These are phyloP conservation scores for Ganoderma lucidum DNA, from an alignment of 1,284 basidiomycete species.

Conservation along the genomic window DNA sequence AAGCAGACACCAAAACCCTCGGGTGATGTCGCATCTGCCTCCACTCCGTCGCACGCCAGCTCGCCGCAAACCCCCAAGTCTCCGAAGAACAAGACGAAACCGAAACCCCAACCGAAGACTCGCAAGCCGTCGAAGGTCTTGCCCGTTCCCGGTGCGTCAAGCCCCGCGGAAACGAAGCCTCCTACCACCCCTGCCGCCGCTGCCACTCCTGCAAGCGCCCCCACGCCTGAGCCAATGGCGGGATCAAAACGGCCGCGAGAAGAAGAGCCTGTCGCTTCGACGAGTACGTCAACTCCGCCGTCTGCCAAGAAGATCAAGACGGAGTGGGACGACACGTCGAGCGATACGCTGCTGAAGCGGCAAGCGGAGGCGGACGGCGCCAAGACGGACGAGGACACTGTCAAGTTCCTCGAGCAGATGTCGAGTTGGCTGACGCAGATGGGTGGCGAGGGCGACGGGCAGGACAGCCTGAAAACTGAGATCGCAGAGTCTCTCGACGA, in stretches of 20 bases:
- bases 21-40: slow-evolving; percentile 23
- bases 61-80: slow-evolving; percentile 52
- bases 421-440: slow-evolving; percentile 62
- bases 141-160: slow-evolving; percentile 23
- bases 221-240: slow-evolving; percentile 35
- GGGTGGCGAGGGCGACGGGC: slow-evolving; percentile 51
- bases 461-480: slow-evolving; percentile 53
- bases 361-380: slow-evolving; percentile 63
- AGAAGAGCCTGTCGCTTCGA: slow-evolving; percentile 53
- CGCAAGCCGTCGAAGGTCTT: slow-evolving; percentile 42
- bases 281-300: slow-evolving; percentile 49
- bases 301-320: slow-evolving; percentile 75
- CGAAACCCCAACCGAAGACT: slow-evolving; percentile 40
- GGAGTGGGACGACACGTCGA: slow-evolving; percentile 70
- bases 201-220: slow-evolving; percentile 39
- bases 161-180: slow-evolving; percentile 38
- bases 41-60: slow-evolving; percentile 53
- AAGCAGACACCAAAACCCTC: slow-evolving; percentile 29
- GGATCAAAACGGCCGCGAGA: slow-evolving; percentile 67
- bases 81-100: slow-evolving; percentile 49
- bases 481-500: slow-evolving; percentile 68
- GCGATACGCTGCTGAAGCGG: slow-evolving; percentile 61
- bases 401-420: slow-evolving; percentile 68
- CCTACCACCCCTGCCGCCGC: slow-evolving; percentile 41
- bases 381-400: slow-evolving; percentile 72